Base-by-base conservation (phyloP, 805 yeast genomes). In the Hanseniaspora jakobsenii region DNA sequence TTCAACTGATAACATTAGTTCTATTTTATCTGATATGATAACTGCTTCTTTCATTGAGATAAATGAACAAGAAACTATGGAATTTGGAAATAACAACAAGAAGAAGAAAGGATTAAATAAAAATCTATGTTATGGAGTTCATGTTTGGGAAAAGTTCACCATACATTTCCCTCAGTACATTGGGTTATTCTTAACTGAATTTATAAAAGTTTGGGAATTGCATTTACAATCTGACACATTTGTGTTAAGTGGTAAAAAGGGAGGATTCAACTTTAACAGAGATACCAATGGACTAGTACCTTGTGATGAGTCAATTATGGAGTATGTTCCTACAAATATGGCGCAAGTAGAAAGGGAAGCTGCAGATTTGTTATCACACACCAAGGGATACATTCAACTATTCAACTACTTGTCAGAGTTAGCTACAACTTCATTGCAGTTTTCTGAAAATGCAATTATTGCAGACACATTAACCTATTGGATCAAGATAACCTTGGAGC, bases 261-360 rank as follows among this genome's bases (percentile, higher is more conserved):
- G n/a, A n/a, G n/a, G n/a, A n/a, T n/a, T n/a, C n/a, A n/a, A n/a
- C n/a, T n/a, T n/a, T n/a, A n/a, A n/a, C n/a, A n/a, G n/a, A n/a
- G n/a, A n/a, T n/a, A n/a, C n/a, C 5, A 62, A 63, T 50, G 94
- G 86, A 57, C 57, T 74, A 6, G 55, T 53, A 1, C 64, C 69
- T 45, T 78, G 89, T 19, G 82, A 78, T 45, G 78, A 67, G 58
- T 63, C 73, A 50, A 70, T 67, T 41, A 91, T 91, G 98, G 91
- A 83, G 50, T 91, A 91, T 54, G 65, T 86, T 1, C 96, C 98
- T 9, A 77, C 93, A 36, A 78, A 81, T 61, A 78, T 75, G 51
- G 66, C 66, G 36, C 68, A 66, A 6, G 69, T 78, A 6, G 72
- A 72, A 44, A 73, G 71, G 48, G 62, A 65, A 27, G 76, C 84